A percentile compares a stretch with the other conserved stretches of the same genome.
Conservation (phyloP, 192 early-diverging fungal genomes). For the Gonapodya sp. region DNA sequence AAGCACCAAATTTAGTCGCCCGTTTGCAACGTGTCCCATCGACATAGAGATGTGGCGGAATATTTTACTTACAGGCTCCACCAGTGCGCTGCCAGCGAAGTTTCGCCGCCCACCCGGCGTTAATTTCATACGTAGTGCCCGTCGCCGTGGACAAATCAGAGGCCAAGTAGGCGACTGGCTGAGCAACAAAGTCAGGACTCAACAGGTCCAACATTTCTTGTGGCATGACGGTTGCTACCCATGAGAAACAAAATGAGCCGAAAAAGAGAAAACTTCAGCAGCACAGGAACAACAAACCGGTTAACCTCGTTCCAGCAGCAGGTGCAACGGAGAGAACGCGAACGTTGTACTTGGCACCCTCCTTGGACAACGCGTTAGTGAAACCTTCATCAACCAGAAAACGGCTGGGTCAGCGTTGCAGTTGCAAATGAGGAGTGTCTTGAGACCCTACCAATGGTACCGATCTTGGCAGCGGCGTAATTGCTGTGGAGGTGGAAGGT, state of each 20-base stretch:
- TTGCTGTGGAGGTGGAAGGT: slow-evolving; percentile 84
- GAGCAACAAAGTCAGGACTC: slow-evolving; percentile 95
- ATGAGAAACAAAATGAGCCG: too few species aligned
- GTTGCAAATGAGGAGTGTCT: too few species aligned
- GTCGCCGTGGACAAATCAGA: slow-evolving; percentile 76
- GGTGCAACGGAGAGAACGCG: not conserved
- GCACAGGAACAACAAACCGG: too few species aligned
- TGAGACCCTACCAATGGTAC: not conserved
- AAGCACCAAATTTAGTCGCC: not conserved
- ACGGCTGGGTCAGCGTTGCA: too few species aligned
- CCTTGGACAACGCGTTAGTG: slow-evolving; percentile 1
- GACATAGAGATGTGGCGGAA: too few species aligned
- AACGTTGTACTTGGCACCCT: slow-evolving; percentile 8
- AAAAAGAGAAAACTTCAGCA: too few species aligned
- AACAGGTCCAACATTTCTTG: slow-evolving; percentile 88
- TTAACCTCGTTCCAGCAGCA: not conserved
- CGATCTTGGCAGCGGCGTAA: slow-evolving; percentile 47
- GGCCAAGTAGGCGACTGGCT: slow-evolving; percentile 84
- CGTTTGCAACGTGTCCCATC: not conserved
- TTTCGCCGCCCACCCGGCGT: slow-evolving; percentile 46
- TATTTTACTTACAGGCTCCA: slow-evolving; percentile 51
- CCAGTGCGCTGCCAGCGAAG: slow-evolving; percentile 93
- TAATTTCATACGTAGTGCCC: slow-evolving; percentile 53
- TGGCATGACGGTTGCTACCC: slow-evolving; percentile 33
- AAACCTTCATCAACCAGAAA: not conserved